phyloP scores from a whole-genome alignment of 768 basidiomycete genomes.

The Suillus plorans region DNA sequence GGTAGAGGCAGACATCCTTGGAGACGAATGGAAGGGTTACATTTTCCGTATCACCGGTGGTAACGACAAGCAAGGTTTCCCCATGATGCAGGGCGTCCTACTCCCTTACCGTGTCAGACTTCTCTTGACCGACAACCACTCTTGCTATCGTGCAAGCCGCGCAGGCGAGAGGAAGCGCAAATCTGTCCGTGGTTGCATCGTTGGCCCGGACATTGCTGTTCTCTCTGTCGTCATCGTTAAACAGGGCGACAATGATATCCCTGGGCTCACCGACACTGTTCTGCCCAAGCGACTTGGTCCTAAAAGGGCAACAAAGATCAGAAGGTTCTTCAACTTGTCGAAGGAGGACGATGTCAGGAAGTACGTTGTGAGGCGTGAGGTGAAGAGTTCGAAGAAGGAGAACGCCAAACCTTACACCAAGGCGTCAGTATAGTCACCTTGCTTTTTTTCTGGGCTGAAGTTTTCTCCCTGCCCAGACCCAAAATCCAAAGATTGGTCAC shows the following conservation, averaged over 20 bases:
- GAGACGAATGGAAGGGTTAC: slow-evolving; percentile 97
- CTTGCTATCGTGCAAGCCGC: slow-evolving; percentile 93
- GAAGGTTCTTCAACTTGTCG: slow-evolving; percentile 94
- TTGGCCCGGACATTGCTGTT: slow-evolving; percentile 94
- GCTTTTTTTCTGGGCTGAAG: slow-evolving; percentile 5
- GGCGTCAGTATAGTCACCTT: slow-evolving; percentile 59
- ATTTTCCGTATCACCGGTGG: slow-evolving; percentile 96
- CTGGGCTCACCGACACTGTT: slow-evolving; percentile 88
- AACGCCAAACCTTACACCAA: slow-evolving; percentile 94
- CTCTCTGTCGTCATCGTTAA: slow-evolving; percentile 94
- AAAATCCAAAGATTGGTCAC: slow-evolving; percentile 98
- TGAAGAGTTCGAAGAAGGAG: slow-evolving; percentile 85
- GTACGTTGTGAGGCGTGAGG: slow-evolving; percentile 93
- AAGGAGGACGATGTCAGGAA: slow-evolving; percentile 99
- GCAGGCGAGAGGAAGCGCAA: slow-evolving; percentile 97
- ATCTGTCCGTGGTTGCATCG: slow-evolving; percentile 97
- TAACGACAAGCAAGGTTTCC: slow-evolving; percentile 99
- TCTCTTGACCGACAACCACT: slow-evolving; percentile 94
- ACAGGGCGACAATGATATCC: slow-evolving; percentile 88
- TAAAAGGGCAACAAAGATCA: slow-evolving; percentile 97
- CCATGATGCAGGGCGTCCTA: slow-evolving; percentile 99
- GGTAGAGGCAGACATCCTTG: slow-evolving; percentile 85
- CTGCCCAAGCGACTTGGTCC: slow-evolving; percentile 96
- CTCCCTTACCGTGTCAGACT: slow-evolving; percentile 91
- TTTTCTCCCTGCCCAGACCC: slow-evolving; percentile 49